These are phyloP conservation scores for Amanita pallidorosea DNA, from an alignment of 768 basidiomycete species.

Conservation along the genomic window DNA sequence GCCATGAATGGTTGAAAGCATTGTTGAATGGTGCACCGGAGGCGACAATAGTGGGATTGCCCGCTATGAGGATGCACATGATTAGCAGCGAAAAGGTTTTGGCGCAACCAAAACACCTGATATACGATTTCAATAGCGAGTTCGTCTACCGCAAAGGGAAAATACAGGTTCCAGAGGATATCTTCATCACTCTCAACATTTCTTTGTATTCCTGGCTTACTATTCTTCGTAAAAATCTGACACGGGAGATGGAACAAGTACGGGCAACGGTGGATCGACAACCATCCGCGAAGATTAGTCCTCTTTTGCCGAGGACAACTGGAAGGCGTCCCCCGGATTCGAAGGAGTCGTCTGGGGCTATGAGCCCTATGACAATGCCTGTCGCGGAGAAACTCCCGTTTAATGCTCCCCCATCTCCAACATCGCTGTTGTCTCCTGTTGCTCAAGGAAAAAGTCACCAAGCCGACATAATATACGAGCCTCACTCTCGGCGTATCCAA, in stretches of 20 bases:
- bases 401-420: neutral
- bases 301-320: neutral
- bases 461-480: constrained; percentile 36
- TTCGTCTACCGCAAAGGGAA: constrained; percentile 46
- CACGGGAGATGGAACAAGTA: constrained; percentile 70
- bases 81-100: constrained; percentile 48
- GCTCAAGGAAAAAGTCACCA: neutral
- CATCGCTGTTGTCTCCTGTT: constrained; percentile 2
- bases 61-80: constrained; percentile 79
- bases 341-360: constrained; percentile 30
- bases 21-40: constrained; percentile 54
- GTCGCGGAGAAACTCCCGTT: neutral
- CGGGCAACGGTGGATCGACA: constrained; percentile 47
- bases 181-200: constrained; percentile 80
- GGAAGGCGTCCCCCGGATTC: neutral
- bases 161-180: constrained; percentile 51
- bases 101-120: constrained; percentile 29
- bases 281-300: constrained; percentile 21
- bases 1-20: constrained; percentile 46
- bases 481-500: constrained; percentile 56
- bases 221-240: constrained; percentile 61
- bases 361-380: neutral
- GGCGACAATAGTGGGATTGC: constrained; percentile 70
- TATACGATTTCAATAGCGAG: constrained; percentile 64
- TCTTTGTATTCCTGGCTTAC: constrained; percentile 77